Conservation (phyloP, 345 rosid species). For the Euphorbia lathyris region DNA sequence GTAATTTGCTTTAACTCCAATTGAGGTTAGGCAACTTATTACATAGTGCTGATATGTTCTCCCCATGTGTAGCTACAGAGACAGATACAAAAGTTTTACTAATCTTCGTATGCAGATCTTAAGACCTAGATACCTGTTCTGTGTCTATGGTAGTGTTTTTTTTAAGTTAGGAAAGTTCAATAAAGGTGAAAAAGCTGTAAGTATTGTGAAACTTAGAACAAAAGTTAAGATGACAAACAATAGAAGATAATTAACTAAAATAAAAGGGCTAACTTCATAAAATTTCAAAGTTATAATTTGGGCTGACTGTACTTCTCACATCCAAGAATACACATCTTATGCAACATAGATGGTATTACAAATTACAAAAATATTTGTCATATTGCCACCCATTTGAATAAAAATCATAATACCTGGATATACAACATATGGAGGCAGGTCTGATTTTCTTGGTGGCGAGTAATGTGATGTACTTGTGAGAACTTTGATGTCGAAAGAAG, state of each 20-base stretch:
- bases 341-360: not conserved
- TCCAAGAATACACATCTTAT: not conserved
- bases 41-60: not conserved
- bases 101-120: not conserved
- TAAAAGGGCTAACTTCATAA: not conserved
- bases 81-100: not conserved
- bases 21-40: not conserved
- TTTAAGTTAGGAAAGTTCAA: not conserved
- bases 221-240: not conserved
- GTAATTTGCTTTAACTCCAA: not conserved
- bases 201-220: not conserved
- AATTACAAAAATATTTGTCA: not conserved
- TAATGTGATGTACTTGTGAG: not conserved
- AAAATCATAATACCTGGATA: not conserved
- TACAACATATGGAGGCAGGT: not conserved
- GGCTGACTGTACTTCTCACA: not conserved
- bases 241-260: not conserved
- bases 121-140: not conserved
- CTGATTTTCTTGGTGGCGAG: not conserved
- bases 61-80: not conserved
- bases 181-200: not conserved
- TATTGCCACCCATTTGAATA: not conserved
- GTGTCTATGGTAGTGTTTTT: not conserved
- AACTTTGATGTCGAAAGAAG: not conserved
- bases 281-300: not conserved